Conservation (phyloP, 1,284 basidiomycete genomes). For the Rhodotorula sp. region DNA sequence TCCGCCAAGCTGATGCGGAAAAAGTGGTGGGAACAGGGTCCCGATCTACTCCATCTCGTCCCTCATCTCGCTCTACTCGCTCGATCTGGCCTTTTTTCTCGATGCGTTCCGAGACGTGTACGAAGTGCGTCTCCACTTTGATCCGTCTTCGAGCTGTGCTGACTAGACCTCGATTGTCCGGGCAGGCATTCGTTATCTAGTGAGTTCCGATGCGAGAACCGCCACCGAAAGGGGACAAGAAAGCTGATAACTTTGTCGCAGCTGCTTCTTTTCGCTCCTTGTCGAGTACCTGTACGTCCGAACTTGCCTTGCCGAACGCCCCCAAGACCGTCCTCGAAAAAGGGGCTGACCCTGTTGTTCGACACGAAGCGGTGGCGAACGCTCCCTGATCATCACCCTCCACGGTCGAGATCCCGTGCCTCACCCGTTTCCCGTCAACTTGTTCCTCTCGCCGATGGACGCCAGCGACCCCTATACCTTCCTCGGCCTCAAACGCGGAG, state of each 20-base stretch:
- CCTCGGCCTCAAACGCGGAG: constrained; percentile 88
- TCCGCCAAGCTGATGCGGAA: not conserved
- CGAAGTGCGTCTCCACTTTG: constrained; percentile 62
- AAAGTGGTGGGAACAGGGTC: constrained; percentile 55
- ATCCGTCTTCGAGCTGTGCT: not conserved
- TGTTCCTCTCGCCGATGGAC: constrained; percentile 71
- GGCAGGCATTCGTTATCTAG: constrained; percentile 92
- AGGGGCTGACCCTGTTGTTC: not conserved
- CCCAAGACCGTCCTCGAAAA: constrained; percentile 51
- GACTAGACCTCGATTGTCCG: not conserved
- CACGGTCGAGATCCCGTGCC: constrained; percentile 84
- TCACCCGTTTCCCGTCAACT: constrained; percentile 77
- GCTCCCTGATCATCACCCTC: constrained; percentile 82
- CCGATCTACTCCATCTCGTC: constrained; percentile 89
- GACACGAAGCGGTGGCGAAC: constrained; percentile 84
- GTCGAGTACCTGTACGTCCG: constrained; percentile 46
- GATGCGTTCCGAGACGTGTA: constrained; percentile 94
- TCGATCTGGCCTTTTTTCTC: constrained; percentile 94
- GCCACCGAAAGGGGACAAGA: not conserved
- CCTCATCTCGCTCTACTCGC: constrained; percentile 87
- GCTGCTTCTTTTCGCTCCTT: constrained; percentile 50
- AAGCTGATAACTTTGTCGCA: not conserved
- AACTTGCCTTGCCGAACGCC: not conserved
- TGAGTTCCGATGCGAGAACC: constrained; percentile 70
- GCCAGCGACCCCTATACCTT: constrained; percentile 92